phyloP scores from a whole-genome alignment of 2,329 filamentous ascomycete species.

The Mariannaea sp. region DNA sequence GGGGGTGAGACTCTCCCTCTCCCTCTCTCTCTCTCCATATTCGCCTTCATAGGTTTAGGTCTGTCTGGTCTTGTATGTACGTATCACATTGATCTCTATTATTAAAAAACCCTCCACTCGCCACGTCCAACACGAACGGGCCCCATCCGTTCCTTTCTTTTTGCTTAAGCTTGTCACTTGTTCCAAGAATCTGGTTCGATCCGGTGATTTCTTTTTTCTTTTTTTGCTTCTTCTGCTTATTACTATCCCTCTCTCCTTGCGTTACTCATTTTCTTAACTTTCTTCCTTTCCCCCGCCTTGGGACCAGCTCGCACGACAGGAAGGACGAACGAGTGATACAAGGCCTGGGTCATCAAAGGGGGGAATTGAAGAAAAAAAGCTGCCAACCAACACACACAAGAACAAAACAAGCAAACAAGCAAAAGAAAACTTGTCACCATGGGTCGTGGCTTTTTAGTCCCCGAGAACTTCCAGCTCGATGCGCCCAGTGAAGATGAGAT shows the following conservation, averaged over 20 bases:
- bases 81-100: background rate
- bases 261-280: background rate
- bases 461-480: conserved; percentile 26
- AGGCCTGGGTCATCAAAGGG: background rate
- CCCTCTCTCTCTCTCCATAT: too few relatives aligned
- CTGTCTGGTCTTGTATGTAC: background rate
- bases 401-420: background rate
- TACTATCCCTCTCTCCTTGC: background rate
- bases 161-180: conserved; percentile 3
- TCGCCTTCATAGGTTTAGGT: too few relatives aligned
- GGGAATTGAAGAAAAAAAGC: background rate
- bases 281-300: background rate
- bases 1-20: background rate
- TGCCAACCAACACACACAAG: background rate
- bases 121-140: background rate
- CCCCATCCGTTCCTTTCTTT: conserved; percentile 15
- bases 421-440: conserved; percentile 27
- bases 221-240: background rate
- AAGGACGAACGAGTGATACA: background rate
- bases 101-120: conserved; percentile 9
- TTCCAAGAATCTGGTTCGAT: conserved; percentile 9
- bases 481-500: conserved; percentile 31
- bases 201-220: conserved; percentile 6
- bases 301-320: background rate
- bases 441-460: conserved; percentile 32